Conservation (phyloP, 768 basidiomycete species). For the Lyophyllum shimeji region DNA sequence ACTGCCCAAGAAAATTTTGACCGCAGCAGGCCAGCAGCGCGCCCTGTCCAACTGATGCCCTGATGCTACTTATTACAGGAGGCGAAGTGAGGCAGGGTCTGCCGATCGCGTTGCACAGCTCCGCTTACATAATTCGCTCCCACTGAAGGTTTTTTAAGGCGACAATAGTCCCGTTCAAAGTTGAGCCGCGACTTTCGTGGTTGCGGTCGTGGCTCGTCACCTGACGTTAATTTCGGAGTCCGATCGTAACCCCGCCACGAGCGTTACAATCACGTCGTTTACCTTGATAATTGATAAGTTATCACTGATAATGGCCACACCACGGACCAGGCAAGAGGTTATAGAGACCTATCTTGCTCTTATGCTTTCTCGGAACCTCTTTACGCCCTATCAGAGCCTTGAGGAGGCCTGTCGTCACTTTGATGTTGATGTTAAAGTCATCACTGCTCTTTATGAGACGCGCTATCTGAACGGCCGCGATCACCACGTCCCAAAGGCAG, state of each 20-base stretch:
- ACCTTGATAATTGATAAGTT: neutral
- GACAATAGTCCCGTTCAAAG: neutral
- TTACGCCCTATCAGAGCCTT: no score
- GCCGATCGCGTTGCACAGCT: constrained; percentile 1
- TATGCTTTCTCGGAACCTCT: constrained; percentile 5
- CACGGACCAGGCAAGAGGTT: neutral
- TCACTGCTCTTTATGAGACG: no score
- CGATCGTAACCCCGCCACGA: no score
- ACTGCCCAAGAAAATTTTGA: neutral
- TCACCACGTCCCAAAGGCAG: constrained; percentile 1
- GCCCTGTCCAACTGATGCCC: neutral
- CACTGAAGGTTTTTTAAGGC: no score
- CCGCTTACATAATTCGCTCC: constrained; percentile 14
- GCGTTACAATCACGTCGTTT: no score
- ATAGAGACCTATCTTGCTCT: constrained; percentile 9
- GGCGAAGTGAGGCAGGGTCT: neutral
- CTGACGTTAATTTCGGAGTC: no score
- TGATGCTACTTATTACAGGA: neutral
- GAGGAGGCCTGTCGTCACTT: no score
- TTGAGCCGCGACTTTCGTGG: no score
- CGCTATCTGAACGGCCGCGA: no score
- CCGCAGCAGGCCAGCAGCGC: neutral
- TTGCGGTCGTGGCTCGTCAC: no score
- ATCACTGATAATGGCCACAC: neutral
- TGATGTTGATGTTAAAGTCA: no score